phyloP scores from a whole-genome alignment of 495 filamentous ascomycete genomes.

The Lasiosphaeris hirsuta region DNA sequence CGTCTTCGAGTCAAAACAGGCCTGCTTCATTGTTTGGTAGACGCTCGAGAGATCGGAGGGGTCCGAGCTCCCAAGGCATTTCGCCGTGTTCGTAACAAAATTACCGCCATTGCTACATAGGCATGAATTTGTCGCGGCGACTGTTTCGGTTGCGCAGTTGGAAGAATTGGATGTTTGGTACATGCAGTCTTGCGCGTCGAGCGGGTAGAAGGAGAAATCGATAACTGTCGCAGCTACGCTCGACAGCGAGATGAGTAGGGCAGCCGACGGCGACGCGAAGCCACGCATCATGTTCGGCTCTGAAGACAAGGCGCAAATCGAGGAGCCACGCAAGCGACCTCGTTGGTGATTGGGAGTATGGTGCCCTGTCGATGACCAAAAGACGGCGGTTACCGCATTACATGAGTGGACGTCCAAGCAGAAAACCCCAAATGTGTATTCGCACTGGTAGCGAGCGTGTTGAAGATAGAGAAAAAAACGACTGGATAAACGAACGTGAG shows the following conservation, averaged over 20 bases:
- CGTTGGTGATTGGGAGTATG: too few relatives aligned
- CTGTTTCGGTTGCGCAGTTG: constrained; percentile 31
- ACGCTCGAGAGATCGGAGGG: constrained; percentile 29
- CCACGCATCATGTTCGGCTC: constrained; percentile 17
- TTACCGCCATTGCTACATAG: constrained; percentile 42
- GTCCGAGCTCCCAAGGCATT: constrained; percentile 35
- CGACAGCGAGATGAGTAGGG: constrained; percentile 29
- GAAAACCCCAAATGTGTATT: too few relatives aligned
- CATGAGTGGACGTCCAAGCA: too few relatives aligned
- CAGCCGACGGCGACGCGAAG: constrained; percentile 24
- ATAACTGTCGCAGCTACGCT: constrained; percentile 22
- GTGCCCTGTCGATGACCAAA: too few relatives aligned
- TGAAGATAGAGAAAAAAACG: too few relatives aligned
- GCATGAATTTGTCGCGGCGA: constrained; percentile 37
- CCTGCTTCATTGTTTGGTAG: constrained; percentile 34
- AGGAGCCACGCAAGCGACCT: too few relatives aligned
- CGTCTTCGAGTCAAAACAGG: constrained; percentile 29
- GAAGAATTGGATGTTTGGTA: constrained; percentile 30
- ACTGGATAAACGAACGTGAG: too few relatives aligned
- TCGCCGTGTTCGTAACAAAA: constrained; percentile 42
- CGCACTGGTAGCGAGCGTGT: too few relatives aligned
- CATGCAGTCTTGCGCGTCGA: constrained; percentile 37
- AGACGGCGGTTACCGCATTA: too few relatives aligned
- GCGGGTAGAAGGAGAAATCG: constrained; percentile 44
- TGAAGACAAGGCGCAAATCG: too few relatives aligned